Conservation (phyloP, 139 green algal genomes). For the Mychonastes homosphaera region DNA sequence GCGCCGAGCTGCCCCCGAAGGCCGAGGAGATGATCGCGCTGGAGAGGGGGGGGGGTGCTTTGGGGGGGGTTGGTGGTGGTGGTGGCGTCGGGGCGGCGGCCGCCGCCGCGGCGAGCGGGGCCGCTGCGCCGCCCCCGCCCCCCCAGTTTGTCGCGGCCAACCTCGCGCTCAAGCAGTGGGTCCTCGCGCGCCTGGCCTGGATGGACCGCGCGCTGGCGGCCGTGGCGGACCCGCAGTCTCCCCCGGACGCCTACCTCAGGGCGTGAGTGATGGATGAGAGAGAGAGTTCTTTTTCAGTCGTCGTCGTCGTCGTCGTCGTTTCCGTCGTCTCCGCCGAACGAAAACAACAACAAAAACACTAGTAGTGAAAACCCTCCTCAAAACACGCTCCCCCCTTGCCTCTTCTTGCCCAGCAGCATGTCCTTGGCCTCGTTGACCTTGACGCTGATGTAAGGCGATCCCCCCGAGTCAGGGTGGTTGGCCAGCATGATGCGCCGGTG, state of each 20-base stretch:
- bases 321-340: too few relatives aligned
- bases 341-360: too few relatives aligned
- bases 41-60: neutral
- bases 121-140: neutral
- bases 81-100: neutral
- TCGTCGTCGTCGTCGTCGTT: too few relatives aligned
- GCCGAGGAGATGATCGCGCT: neutral
- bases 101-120: neutral
- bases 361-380: too few relatives aligned
- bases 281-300: too few relatives aligned
- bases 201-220: conserved; percentile 27
- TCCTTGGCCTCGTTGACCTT: conserved; percentile 99
- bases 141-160: conserved; percentile 1
- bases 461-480: conserved; percentile 88
- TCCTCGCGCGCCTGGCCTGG: conserved; percentile 22
- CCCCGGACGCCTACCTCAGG: conserved; percentile 16
- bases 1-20: neutral
- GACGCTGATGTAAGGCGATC: conserved; percentile 48
- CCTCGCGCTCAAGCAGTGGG: conserved; percentile 16
- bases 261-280: too few relatives aligned
- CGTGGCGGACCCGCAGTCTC: neutral
- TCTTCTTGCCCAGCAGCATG: conserved; percentile 77
- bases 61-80: neutral
- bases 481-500: conserved; percentile 95
- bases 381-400: conserved; percentile 15